phyloP scores from a whole-genome alignment of 108 stramenopile genomes.

The Schizochytrium sp. region DNA sequence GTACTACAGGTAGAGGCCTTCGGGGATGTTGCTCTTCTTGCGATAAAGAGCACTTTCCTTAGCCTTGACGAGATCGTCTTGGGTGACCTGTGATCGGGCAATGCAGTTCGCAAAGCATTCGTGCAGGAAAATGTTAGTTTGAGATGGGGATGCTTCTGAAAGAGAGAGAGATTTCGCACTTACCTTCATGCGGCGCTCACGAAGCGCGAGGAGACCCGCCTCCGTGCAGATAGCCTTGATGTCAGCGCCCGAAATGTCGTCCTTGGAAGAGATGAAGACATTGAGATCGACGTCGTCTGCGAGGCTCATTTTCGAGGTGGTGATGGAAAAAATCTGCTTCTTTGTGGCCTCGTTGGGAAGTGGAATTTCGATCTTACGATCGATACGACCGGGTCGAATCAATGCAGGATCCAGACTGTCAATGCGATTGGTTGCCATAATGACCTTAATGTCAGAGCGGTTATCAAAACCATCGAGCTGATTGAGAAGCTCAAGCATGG shows the following conservation, averaged over 20 bases:
- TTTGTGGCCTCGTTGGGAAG: slow-evolving; percentile 94
- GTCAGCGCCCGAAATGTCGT: slow-evolving; percentile 96
- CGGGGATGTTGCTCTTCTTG: slow-evolving; percentile 97
- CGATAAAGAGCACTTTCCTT: slow-evolving; percentile 98
- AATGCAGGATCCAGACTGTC: slow-evolving; percentile 95
- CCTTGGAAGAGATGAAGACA: slow-evolving; percentile 92
- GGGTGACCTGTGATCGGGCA: not conserved
- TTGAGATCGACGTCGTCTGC: slow-evolving; percentile 94
- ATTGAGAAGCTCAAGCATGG: slow-evolving; percentile 97
- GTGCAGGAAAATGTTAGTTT: too few species aligned
- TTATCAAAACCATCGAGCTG: slow-evolving; percentile 99
- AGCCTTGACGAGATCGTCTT: slow-evolving; percentile 65
- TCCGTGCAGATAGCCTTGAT: slow-evolving; percentile 98
- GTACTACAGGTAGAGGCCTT: slow-evolving; percentile 73
- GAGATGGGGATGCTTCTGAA: too few species aligned
- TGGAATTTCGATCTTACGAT: slow-evolving; percentile 99
- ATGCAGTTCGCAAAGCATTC: too few species aligned
- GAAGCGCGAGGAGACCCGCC: slow-evolving; percentile 92
- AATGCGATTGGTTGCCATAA: slow-evolving; percentile 98
- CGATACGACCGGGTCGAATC: slow-evolving; percentile 96
- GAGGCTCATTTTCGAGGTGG: slow-evolving; percentile 84
- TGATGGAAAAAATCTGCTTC: slow-evolving; percentile 95
- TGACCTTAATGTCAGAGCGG: slow-evolving; percentile 95
- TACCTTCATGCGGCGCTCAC: slow-evolving; percentile 98
- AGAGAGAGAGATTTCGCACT: slow-evolving; percentile 58